Evolutionary conservation across 768 basidiomycete species (phyloP), one percentile per base, ranked within the genome.

Genomic region (Chlorophyllum brunneum): DNA sequence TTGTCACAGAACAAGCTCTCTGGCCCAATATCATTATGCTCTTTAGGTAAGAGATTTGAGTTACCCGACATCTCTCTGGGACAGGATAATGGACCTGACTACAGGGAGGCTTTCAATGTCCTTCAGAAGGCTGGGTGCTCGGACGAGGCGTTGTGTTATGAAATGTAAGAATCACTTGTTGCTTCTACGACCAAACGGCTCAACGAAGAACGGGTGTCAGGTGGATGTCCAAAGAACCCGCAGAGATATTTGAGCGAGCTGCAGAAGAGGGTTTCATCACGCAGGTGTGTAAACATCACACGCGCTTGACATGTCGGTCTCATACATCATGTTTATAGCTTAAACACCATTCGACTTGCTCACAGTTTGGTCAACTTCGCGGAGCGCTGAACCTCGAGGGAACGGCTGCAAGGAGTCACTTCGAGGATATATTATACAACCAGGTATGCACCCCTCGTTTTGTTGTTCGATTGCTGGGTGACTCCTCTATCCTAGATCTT

Each of bases 171-270:
- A 15, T 24, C 65, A 59, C 38, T n/a, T 22, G 18, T 41, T 27
- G n/a, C 6, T 10, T 20, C n/a, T 43, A n/a, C n/a, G n/a, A n/a
- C n/a, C 18, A 44, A 8, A 8, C 15, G 1, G n/a, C 4, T 36
- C 26, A 44, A 18, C 42, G 30, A 44, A 34, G 26, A 54, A 30
- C 4, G 10, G 5, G 36, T 27, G 29, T 5, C 43, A 81, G 82
- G 81, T 83, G 83, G 82, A 85, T 84, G 81, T 83, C 82, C 22
- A 84, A 83, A 58, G 82, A 85, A 58, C 82, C 83, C 1, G 82
- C 82, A 5, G 82, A 83, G 58, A 83, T 84, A 34, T 85, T 85
- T 61, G 83, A 85, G 63, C 70, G 79, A 15, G 81, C 83, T 6
- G 83, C 82, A 5, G 82, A 85, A 57, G 81, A 84, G 29, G 83